Evolutionary conservation across 331 rosid genomes (phyloP), one percentile per base, ranked within the genome.

Genomic region (Prunus yedoensis): DNA sequence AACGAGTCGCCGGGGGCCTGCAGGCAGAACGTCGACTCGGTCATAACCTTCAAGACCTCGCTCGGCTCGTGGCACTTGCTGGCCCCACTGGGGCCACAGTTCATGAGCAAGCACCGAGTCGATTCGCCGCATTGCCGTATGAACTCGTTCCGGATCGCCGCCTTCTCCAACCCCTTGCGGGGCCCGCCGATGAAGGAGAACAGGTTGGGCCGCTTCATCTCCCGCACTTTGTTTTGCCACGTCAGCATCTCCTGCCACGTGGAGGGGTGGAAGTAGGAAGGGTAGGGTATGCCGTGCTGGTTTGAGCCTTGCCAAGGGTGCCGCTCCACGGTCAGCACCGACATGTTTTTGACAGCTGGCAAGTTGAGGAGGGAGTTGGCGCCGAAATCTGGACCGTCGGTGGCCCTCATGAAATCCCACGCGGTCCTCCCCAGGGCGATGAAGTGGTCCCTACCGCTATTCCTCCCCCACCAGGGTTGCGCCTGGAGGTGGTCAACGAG

Each of bases 271-370:
- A 87, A 91, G 59, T 94, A 94, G 0, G 98, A 94, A 7, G 97
- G 91, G 89, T 94, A 94, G n/a, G 98, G 96, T 1, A 94, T 82
- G 2, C 88, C 97, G 66, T 64, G 57, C 28, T 94, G 94, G 83
- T 87, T 91, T 0, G 50, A 3, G 0, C 97, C 96, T 1, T 49
- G 14, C 98, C 98, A 91, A 1, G 94, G 96, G 0, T 88, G 79
- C 69, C 97, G 76, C 50, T 94, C 98, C 2, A 94, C 96, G 5
- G 94, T 91, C 76, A 91, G 75, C 85, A 91, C 97, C 91, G 98
- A 85, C 98, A 91, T 88, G 89, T 94, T 94, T 3, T n/a, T 73
- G 20, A 88, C 87, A 20, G 82, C 68, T 10, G 93, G 88, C 0
- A 90, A 76, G 73, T 85, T 86, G 2, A 94, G 85, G 60, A 94